Evolutionary conservation across 2,329 filamentous ascomycete genomes (phyloP), one percentile per base, ranked within the genome.

Genomic region (Fusarium bactridioides): DNA sequence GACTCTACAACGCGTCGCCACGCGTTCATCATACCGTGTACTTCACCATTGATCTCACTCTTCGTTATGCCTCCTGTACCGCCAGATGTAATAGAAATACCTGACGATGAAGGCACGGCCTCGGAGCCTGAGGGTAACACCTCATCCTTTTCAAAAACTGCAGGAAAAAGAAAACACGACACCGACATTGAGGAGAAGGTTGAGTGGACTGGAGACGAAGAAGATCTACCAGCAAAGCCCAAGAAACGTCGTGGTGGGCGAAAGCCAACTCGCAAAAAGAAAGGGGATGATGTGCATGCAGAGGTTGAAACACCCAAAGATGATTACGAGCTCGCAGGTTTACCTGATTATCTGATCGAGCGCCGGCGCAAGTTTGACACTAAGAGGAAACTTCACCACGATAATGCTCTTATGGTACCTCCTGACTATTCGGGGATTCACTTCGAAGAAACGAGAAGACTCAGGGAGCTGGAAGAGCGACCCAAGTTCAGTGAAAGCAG

Each of bases 391-490:
- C 80, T 80, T 33, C 82, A 94, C 51, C 89, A 90, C 64, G 88
- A 92, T 61, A 89, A 88, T 10, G 94, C 92, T 0, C 83, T 98
- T 47, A 91, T 89, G 69, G 80, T 97, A 5, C 94, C 96, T 0
- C 96, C 96, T 0, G 88, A 89, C 54, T 97, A 92, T 78, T 88
- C 91, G 2, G 90, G 91, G 53, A 85, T 98, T 21, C 86, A 92
- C 15, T 95, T 97, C 72, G 89, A 88, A 67, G 84, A 89, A 33
- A 73, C 67, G 1, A 47, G 62, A 31, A 68, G 78, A 29, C 65
- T 78, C 0, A 68, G 70, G 3, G 77, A 78, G 16, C 79, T 94
- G 18, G 83, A 87, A 60, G 91, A 95, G 79, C 91, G 91, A 58
- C 95, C 95, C 1, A 83, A 87, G 4, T 93, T 98, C 59, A 79